A percentile compares a stretch with the other conserved stretches of the same genome.
These are phyloP conservation scores for Termitomyces sp. DNA, from an alignment of 768 basidiomycete species.

Conservation along the genomic window DNA sequence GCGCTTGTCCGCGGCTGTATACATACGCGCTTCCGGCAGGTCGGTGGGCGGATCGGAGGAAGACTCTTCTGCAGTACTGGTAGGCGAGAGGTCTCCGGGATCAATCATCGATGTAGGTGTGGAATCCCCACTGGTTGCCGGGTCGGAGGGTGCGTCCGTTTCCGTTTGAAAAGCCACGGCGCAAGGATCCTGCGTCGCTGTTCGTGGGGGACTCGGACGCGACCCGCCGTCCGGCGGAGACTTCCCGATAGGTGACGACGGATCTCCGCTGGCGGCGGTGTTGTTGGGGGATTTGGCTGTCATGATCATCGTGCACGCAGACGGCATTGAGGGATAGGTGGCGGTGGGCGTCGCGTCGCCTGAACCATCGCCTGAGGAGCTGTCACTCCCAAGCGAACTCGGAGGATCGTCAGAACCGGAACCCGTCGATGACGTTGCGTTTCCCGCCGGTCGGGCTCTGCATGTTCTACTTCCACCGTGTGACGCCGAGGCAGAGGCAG, in stretches of 20 bases:
- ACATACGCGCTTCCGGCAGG: neutral
- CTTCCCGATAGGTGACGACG: too few relatives aligned
- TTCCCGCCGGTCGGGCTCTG: too few relatives aligned
- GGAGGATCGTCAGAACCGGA: neutral
- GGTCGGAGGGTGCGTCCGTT: neutral
- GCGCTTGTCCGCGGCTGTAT: neutral
- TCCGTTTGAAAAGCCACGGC: neutral
- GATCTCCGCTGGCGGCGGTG: too few relatives aligned
- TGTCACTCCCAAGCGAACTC: neutral
- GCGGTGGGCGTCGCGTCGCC: neutral
- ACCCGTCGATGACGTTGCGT: neutral
- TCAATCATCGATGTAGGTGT: too few relatives aligned
- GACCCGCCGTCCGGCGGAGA: too few relatives aligned
- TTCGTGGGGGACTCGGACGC: too few relatives aligned
- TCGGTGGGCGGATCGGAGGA: too few relatives aligned
- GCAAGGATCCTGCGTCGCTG: neutral
- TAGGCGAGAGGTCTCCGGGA: too few relatives aligned
- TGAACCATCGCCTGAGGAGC: neutral
- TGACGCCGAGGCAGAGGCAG: neutral
- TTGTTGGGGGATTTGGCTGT: neutral
- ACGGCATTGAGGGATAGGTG: neutral
- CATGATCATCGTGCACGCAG: neutral
- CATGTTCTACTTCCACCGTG: neutral
- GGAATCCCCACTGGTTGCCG: neutral
- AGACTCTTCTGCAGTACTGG: neutral